These are phyloP conservation scores for Fusarium sp. DNA, from an alignment of 2,329 filamentous ascomycete species.

Conservation along the genomic window DNA sequence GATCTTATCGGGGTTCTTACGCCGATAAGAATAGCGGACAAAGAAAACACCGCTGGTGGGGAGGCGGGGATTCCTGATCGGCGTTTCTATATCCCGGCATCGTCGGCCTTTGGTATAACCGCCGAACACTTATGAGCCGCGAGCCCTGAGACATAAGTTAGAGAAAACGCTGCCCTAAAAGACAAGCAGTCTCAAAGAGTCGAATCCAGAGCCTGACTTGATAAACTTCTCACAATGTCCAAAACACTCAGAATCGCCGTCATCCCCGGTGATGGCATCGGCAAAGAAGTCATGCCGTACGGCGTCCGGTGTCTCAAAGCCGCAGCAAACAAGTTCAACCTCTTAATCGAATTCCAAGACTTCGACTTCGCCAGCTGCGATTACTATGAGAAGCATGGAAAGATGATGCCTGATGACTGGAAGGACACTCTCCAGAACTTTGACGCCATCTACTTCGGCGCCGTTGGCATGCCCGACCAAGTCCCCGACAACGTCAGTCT, in stretches of 20 bases:
- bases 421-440: slow-evolving; percentile 64
- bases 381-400: slow-evolving; percentile 59
- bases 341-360: slow-evolving; percentile 66
- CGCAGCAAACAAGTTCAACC: slow-evolving; percentile 56
- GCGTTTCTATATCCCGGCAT: neutral
- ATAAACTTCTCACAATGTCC: slow-evolving; percentile 44
- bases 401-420: slow-evolving; percentile 56
- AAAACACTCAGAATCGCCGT: slow-evolving; percentile 60
- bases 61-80: neutral
- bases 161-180: no score
- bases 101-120: neutral
- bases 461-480: slow-evolving; percentile 63
- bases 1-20: neutral
- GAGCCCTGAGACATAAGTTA: neutral
- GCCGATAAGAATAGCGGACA: slow-evolving; percentile 2
- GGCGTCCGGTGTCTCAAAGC: slow-evolving; percentile 68
- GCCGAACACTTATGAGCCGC: neutral
- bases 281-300: slow-evolving; percentile 71
- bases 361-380: slow-evolving; percentile 74
- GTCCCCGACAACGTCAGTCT: slow-evolving; percentile 74
- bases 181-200: neutral
- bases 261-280: slow-evolving; percentile 76
- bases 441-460: slow-evolving; percentile 74
- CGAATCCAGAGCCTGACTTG: accelerated
- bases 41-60: neutral